Percentiles rank a stretch among this genome's conserved stretches.
Evolutionary conservation across 805 yeast species (phyloP).

Genomic region (Cyberlindnera amylophila): DNA sequence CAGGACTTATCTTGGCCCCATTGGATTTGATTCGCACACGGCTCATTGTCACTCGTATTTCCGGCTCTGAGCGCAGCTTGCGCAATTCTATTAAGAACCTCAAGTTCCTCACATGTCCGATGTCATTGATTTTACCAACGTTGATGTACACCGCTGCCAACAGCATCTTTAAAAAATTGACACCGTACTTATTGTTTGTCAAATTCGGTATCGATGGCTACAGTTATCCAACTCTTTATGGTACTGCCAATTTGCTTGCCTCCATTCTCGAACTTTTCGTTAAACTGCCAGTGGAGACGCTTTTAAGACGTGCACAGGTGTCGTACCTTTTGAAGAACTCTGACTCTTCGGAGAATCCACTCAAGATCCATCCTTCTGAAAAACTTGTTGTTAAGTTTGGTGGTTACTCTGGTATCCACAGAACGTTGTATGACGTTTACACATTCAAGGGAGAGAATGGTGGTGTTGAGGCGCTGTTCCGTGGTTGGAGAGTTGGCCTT

Average conservation of each 20-base stretch:
- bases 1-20: slow-evolving; percentile 75
- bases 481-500: slow-evolving; percentile 91
- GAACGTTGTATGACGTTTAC: slow-evolving; percentile 46
- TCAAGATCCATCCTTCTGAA: slow-evolving; percentile 39
- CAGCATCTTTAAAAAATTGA: slow-evolving; percentile 56
- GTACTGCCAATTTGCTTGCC: slow-evolving; percentile 54
- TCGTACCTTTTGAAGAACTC: slow-evolving; percentile 44
- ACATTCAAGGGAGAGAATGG: slow-evolving; percentile 38
- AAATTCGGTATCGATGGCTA: slow-evolving; percentile 63
- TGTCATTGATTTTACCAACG: slow-evolving; percentile 62
- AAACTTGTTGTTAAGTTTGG: slow-evolving; percentile 59
- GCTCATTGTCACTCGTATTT: slow-evolving; percentile 66
- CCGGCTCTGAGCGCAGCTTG: slow-evolving; percentile 55
- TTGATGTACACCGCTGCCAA: slow-evolving; percentile 58
- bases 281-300: slow-evolving; percentile 82
- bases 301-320: slow-evolving; percentile 80
- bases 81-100: slow-evolving; percentile 58
- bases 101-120: slow-evolving; percentile 51
- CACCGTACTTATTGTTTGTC: slow-evolving; percentile 61
- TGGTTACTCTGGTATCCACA: slow-evolving; percentile 51
- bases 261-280: slow-evolving; percentile 66
- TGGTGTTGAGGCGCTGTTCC: slow-evolving; percentile 55
- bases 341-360: slow-evolving; percentile 27
- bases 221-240: slow-evolving; percentile 57
- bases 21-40: slow-evolving; percentile 77